phyloP scores from a whole-genome alignment of 1,284 basidiomycete genomes.

The Farysia itapuensis region DNA sequence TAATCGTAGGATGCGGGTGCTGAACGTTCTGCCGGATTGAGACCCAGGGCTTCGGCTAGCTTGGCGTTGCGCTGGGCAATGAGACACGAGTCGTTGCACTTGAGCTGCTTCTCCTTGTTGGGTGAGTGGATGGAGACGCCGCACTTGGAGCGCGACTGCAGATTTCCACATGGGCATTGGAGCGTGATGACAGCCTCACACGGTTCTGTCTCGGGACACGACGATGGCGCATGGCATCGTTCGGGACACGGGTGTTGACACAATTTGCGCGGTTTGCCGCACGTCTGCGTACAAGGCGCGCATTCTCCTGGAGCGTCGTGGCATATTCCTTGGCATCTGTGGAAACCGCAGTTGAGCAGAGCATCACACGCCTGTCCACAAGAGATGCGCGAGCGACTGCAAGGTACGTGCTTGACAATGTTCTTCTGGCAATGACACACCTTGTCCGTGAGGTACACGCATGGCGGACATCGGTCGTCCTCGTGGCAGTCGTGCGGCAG shows the following conservation, averaged over 20 bases:
- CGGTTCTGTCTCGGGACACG: slow-evolving; percentile 49
- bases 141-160: slow-evolving; percentile 43
- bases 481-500: slow-evolving; percentile 56
- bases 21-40: slow-evolving; percentile 39
- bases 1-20: slow-evolving; percentile 33
- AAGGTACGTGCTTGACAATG: slow-evolving; percentile 52
- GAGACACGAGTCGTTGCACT: slow-evolving; percentile 54
- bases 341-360: slow-evolving; percentile 51
- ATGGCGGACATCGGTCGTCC: slow-evolving; percentile 54
- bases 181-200: slow-evolving; percentile 52
- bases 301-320: slow-evolving; percentile 47
- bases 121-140: slow-evolving; percentile 37
- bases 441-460: slow-evolving; percentile 54
- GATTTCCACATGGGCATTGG: slow-evolving; percentile 53
- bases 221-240: slow-evolving; percentile 53
- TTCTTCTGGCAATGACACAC: slow-evolving; percentile 54
- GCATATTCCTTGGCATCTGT: slow-evolving; percentile 50
- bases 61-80: slow-evolving; percentile 57
- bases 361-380: slow-evolving; percentile 52
- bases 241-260: slow-evolving; percentile 54
- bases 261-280: slow-evolving; percentile 46
- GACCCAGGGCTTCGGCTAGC: slow-evolving; percentile 55
- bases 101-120: slow-evolving; percentile 41
- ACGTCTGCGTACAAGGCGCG: slow-evolving; percentile 47
- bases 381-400: slow-evolving; percentile 45